Percentiles rank a stretch among this genome's conserved stretches.
phyloP scores from a whole-genome alignment of 371 early-diverging fungal species.

The Cokeromyces recurvatus region DNA sequence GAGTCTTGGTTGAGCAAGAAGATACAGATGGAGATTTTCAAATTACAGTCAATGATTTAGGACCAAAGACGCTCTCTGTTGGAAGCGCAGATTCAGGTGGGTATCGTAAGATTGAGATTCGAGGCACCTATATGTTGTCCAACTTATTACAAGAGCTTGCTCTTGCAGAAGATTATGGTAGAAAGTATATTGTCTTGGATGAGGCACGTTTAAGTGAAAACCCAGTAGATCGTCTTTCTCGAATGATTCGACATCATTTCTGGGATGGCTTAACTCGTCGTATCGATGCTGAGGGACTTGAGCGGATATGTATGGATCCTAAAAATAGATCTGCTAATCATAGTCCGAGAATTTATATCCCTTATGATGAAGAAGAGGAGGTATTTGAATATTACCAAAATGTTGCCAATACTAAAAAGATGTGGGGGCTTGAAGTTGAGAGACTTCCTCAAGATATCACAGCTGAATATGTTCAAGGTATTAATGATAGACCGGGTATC shows the following conservation, averaged over 20 bases:
- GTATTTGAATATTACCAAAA: conserved; percentile 70
- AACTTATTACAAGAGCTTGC: conserved; percentile 91
- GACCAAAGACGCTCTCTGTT: conserved; percentile 79
- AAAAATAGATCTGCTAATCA: conserved; percentile 75
- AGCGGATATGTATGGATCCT: conserved; percentile 81
- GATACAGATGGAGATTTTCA: conserved; percentile 90
- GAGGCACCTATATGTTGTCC: conserved; percentile 87
- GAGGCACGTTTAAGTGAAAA: conserved; percentile 84
- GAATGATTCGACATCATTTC: conserved; percentile 83
- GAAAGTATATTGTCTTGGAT: conserved; percentile 73
- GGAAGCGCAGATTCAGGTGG: conserved; percentile 80
- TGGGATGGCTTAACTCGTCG: conserved; percentile 89
- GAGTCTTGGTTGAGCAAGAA: conserved; percentile 76
- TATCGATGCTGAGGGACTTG: conserved; percentile 85
- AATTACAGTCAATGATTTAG: conserved; percentile 83
- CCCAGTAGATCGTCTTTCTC: conserved; percentile 77
- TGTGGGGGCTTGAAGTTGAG: conserved; percentile 68
- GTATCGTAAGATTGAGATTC: conserved; percentile 72
- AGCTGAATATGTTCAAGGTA: conserved; percentile 80
- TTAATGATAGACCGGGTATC: conserved; percentile 82
- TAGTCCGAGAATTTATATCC: conserved; percentile 78
- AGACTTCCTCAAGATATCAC: conserved; percentile 77
- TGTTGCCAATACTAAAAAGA: conserved; percentile 51
- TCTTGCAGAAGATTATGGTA: conserved; percentile 73
- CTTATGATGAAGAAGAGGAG: conserved; percentile 63